Conservation (phyloP, 1,284 basidiomycete genomes). For the Calocybe gambosa region DNA sequence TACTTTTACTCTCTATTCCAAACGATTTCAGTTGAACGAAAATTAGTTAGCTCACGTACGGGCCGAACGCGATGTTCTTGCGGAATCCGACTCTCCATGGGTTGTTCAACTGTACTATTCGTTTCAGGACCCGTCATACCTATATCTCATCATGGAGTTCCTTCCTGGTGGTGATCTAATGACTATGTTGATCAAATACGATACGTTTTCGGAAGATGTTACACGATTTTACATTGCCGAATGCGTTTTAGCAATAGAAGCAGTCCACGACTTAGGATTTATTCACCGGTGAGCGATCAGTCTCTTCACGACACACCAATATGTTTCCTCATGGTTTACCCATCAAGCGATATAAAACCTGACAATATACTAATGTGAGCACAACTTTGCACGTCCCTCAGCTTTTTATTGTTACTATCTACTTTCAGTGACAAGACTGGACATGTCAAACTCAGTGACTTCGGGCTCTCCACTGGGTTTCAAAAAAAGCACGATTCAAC, state of each 20-base stretch:
- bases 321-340: slow-evolving; percentile 3
- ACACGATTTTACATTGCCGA: slow-evolving; percentile 97
- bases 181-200: slow-evolving; percentile 99
- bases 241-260: slow-evolving; percentile 86
- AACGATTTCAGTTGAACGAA: slow-evolving; percentile 41
- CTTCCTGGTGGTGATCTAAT: slow-evolving; percentile 97
- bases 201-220: slow-evolving; percentile 98
- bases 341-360: slow-evolving; percentile 83
- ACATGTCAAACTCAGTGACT: slow-evolving; percentile 94
- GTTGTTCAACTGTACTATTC: slow-evolving; percentile 98
- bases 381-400: background rate
- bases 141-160: slow-evolving; percentile 99
- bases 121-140: slow-evolving; percentile 91
- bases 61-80: slow-evolving; percentile 84
- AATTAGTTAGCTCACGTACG: slow-evolving; percentile 88
- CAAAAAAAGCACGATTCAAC: slow-evolving; percentile 91
- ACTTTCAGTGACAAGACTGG: slow-evolving; percentile 80
- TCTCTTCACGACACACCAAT: background rate
- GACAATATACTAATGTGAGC: slow-evolving; percentile 81
- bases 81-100: slow-evolving; percentile 96
- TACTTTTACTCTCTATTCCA: slow-evolving; percentile 5
- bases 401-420: slow-evolving; percentile 26
- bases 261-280: slow-evolving; percentile 89
- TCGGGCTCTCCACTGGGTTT: slow-evolving; percentile 92
- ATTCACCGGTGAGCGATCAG: slow-evolving; percentile 67